phyloP scores from a whole-genome alignment of 129 eudicot genomes.

The Pulicaria dysenterica region DNA sequence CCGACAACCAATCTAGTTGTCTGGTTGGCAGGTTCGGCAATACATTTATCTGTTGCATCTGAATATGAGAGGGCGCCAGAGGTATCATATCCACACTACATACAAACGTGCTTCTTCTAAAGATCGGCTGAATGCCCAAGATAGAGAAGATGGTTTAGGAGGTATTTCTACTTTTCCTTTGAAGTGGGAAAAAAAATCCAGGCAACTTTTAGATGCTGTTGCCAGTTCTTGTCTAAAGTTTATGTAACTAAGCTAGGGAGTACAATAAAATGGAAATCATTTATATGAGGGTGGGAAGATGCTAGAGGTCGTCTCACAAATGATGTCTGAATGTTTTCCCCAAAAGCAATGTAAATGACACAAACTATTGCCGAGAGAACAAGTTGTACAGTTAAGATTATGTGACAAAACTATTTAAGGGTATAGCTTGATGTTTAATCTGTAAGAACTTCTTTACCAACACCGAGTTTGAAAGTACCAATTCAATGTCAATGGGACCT shows the following conservation, averaged over 20 bases:
- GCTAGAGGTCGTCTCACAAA: too few relatives aligned
- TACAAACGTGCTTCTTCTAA: conserved; percentile 73
- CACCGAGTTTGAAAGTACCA: not conserved
- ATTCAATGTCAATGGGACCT: conserved; percentile 18
- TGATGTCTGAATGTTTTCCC: too few relatives aligned
- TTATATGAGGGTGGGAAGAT: too few relatives aligned
- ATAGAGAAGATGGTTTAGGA: conserved; percentile 59
- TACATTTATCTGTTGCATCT: not conserved
- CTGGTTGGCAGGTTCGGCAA: conserved; percentile 36
- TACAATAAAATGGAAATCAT: too few relatives aligned
- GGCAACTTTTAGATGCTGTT: not conserved
- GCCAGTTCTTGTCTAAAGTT: too few relatives aligned
- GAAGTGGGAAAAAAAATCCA: not conserved
- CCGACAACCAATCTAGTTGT: not conserved
- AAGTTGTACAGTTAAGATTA: not conserved
- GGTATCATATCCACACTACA: conserved; percentile 39
- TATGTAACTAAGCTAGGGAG: too few relatives aligned
- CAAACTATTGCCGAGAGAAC: too few relatives aligned
- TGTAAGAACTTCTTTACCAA: conserved; percentile 1
- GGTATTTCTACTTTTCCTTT: conserved; percentile 36
- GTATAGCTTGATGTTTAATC: not conserved
- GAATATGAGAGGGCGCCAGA: conserved; percentile 64
- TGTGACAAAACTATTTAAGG: conserved; percentile 7
- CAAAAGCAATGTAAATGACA: too few relatives aligned
- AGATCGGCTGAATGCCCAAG: conserved; percentile 54